phyloP scores from a whole-genome alignment of 2,329 filamentous ascomycete species.

The Fusarium nanum region DNA sequence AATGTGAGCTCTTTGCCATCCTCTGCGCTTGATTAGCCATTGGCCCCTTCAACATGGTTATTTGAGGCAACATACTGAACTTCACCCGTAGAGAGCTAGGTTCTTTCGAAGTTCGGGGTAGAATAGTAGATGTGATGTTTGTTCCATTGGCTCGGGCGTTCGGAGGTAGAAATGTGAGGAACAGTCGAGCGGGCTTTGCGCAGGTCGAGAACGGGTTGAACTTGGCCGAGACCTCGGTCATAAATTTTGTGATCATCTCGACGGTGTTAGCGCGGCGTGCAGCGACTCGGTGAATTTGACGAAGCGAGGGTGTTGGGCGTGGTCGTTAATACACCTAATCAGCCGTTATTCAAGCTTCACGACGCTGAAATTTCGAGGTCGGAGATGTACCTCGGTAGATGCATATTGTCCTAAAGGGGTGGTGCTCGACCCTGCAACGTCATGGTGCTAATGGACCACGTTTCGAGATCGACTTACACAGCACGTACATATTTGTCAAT shows the following conservation, averaged over 20 bases:
- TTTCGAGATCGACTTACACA: conserved; percentile 35
- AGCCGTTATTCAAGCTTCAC: conserved; percentile 7
- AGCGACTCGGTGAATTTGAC: neutral
- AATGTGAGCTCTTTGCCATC: conserved; percentile 92
- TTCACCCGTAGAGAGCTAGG: conserved; percentile 79
- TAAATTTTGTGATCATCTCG: conserved; percentile 85
- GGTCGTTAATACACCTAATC: conserved; percentile 15
- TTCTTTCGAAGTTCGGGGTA: conserved; percentile 76
- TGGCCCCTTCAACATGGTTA: conserved; percentile 17
- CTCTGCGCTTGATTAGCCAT: conserved; percentile 64
- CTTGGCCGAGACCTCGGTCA: conserved; percentile 84
- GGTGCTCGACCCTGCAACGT: conserved; percentile 34
- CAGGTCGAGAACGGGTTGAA: conserved; percentile 92
- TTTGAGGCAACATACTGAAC: conserved; percentile 74
- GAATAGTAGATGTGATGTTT: conserved; percentile 80
- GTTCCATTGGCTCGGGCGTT: conserved; percentile 79
- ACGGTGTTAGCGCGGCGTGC: conserved; percentile 23
- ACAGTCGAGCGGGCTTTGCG: conserved; percentile 85
- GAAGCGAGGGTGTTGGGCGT: conserved; percentile 8
- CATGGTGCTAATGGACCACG: conserved; percentile 44
- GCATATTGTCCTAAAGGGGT: conserved; percentile 43
- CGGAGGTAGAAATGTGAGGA: conserved; percentile 86
- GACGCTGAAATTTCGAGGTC: conserved; percentile 44
- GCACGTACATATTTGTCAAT: neutral
- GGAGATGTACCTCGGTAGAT: conserved; percentile 29